A percentile compares a stretch with the other conserved stretches of the same genome.
These are phyloP conservation scores for Austroboletus eburneus DNA, from an alignment of 768 basidiomycete genomes.

Conservation along the genomic window DNA sequence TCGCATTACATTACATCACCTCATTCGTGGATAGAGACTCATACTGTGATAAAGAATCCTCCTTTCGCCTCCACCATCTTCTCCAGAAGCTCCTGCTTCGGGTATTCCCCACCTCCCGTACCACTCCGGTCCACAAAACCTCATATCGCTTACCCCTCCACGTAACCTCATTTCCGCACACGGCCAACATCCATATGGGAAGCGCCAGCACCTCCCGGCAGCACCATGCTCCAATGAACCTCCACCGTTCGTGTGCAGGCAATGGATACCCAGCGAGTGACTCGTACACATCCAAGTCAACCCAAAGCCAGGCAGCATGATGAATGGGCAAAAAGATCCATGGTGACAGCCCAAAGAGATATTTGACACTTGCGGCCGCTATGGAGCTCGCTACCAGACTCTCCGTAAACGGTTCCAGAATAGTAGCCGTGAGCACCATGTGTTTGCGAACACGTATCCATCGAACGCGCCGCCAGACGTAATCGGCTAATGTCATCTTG, in stretches of 20 bases:
- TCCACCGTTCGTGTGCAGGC: slow-evolving; percentile 41
- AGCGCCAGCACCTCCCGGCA: slow-evolving; percentile 78
- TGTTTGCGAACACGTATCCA: slow-evolving; percentile 97
- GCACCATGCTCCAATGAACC: slow-evolving; percentile 76
- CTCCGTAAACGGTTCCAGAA: slow-evolving; percentile 93
- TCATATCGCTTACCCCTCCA: slow-evolving; percentile 86
- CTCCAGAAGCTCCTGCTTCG: slow-evolving; percentile 24
- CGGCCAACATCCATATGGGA: slow-evolving; percentile 83
- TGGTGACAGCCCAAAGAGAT: slow-evolving; percentile 46
- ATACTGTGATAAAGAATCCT: slow-evolving; percentile 13
- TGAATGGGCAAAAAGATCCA: slow-evolving; percentile 58
- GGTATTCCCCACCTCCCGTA: slow-evolving; percentile 31
- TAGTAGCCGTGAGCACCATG: slow-evolving; percentile 84
- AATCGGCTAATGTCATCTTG: slow-evolving; percentile 79
- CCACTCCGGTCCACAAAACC: slow-evolving; percentile 72
- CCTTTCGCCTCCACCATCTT: slow-evolving; percentile 18
- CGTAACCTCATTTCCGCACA: slow-evolving; percentile 74
- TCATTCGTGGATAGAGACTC: slow-evolving; percentile 12
- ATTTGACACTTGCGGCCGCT: slow-evolving; percentile 49
- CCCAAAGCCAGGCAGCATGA: slow-evolving; percentile 62
- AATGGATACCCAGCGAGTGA: slow-evolving; percentile 69
- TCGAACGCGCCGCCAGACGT: slow-evolving; percentile 83
- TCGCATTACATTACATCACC: slow-evolving; percentile 19
- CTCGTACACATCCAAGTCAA: slow-evolving; percentile 81
- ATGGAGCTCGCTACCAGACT: slow-evolving; percentile 67